A percentile compares a stretch with the other conserved stretches of the same genome.
phyloP scores from a whole-genome alignment of 176 grass and related monocot species.

The Carex kokanica region DNA sequence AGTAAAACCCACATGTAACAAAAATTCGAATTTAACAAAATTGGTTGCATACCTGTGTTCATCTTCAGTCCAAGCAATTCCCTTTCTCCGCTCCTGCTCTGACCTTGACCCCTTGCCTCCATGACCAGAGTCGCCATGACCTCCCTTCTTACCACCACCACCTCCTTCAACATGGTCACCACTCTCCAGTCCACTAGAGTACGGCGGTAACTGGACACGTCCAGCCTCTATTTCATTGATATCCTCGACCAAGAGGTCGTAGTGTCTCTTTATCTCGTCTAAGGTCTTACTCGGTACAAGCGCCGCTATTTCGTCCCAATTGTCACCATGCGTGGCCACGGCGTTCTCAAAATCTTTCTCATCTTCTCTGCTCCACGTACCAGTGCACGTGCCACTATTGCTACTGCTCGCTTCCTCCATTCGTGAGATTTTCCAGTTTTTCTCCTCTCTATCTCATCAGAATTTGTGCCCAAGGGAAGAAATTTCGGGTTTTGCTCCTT shows the following conservation, averaged over 20 bases:
- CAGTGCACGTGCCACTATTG: conserved; percentile 29
- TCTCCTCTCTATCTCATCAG: not conserved
- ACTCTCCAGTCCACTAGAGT: conserved; percentile 37
- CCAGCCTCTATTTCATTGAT: conserved; percentile 66
- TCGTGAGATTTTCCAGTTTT: conserved; percentile 19
- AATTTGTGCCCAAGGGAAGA: conserved; percentile 4
- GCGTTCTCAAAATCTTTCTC: conserved; percentile 91
- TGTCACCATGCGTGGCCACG: conserved; percentile 33
- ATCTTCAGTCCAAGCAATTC: conserved; percentile 97
- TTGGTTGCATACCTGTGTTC: conserved; percentile 64
- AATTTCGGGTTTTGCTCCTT: conserved; percentile 15
- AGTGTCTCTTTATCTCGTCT: conserved; percentile 76
- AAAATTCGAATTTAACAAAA: not conserved
- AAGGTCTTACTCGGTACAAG: conserved; percentile 55
- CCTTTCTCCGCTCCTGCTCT: conserved; percentile 83
- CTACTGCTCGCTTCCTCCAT: conserved; percentile 72
- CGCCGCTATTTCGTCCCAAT: conserved; percentile 61
- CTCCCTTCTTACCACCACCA: conserved; percentile 36
- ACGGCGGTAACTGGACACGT: conserved; percentile 61
- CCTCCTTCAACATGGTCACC: conserved; percentile 25
- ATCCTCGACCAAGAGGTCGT: conserved; percentile 73
- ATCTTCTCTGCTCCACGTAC: conserved; percentile 62
- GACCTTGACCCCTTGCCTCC: conserved; percentile 58
- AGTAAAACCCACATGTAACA: not conserved
- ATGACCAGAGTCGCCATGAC: conserved; percentile 30